phyloP scores from a whole-genome alignment of 2,329 filamentous ascomycete genomes.

The Fusarium sublunatum region DNA sequence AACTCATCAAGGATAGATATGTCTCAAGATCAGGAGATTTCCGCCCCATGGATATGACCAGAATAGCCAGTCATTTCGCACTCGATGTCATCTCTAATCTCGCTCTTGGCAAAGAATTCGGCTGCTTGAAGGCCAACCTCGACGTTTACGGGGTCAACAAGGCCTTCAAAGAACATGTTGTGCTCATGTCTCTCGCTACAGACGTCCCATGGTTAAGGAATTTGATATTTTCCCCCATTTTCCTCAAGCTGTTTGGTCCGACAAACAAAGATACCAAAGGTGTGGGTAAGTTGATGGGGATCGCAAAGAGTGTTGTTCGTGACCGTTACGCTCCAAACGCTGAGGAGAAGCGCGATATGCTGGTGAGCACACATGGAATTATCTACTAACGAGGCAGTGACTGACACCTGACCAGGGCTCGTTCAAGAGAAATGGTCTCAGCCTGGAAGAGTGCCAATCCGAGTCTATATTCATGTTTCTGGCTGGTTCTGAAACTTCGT shows the following conservation, averaged over 20 bases:
- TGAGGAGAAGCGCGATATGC: slow-evolving; percentile 1
- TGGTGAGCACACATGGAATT: not conserved
- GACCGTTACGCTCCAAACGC: not conserved
- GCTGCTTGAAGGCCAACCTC: not conserved
- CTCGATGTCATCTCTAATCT: slow-evolving; percentile 10
- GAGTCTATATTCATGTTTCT: not conserved
- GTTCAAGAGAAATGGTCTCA: not conserved
- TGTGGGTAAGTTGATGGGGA: not conserved
- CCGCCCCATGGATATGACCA: not conserved
- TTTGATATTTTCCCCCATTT: not conserved
- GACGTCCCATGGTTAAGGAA: slow-evolving; percentile 4
- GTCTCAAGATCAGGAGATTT: not conserved
- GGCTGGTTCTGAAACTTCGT: slow-evolving; percentile 1
- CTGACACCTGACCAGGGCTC: not conserved
- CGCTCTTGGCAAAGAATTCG: slow-evolving; percentile 1
- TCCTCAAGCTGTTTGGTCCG: not conserved
- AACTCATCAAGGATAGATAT: not conserved
- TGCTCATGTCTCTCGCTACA: not conserved
- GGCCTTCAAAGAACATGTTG: not conserved
- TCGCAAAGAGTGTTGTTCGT: not conserved
- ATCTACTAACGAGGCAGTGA: not conserved
- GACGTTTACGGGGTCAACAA: not conserved
- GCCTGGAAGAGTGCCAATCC: not conserved
- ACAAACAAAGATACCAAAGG: not conserved
- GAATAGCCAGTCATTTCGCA: not conserved